Evolutionary conservation across 2,329 filamentous ascomycete genomes (phyloP).

Genomic region (Chaetomium globosum): DNA sequence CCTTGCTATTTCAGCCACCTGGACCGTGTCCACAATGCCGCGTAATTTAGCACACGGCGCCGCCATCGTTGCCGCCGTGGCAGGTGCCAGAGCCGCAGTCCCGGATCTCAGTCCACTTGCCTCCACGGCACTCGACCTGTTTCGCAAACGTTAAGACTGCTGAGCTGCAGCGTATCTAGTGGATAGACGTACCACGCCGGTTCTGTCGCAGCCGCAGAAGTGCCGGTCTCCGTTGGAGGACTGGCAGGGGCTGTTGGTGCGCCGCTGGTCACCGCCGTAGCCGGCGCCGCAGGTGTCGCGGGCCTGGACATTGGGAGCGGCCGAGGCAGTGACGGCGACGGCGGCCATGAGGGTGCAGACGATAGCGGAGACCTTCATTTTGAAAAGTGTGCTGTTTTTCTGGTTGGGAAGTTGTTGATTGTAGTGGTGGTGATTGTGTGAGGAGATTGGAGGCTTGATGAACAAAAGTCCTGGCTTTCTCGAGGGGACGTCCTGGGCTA

Average conservation of each 20-base stretch:
- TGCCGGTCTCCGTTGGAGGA: constrained; percentile 9
- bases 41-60: background rate
- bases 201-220: constrained; percentile 11
- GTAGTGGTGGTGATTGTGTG: background rate
- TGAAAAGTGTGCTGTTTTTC: background rate
- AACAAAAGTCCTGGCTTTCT: background rate
- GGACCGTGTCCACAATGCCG: background rate
- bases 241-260: constrained; percentile 10
- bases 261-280: constrained; percentile 4
- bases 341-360: constrained; percentile 5
- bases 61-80: constrained; percentile 5
- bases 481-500: background rate
- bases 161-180: background rate
- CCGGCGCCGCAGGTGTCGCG: constrained; percentile 3
- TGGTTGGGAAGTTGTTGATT: background rate
- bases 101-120: constrained; percentile 5
- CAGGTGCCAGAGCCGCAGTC: background rate
- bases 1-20: background rate
- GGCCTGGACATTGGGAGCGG: background rate
- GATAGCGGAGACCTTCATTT: constrained; percentile 11
- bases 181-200: background rate
- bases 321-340: constrained; percentile 2
- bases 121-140: constrained; percentile 6
- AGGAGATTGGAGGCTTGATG: background rate
- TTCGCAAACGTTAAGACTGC: background rate